Base-by-base conservation (phyloP, 2,329 filamentous ascomycete genomes). In the Aspergillus ibericus region DNA sequence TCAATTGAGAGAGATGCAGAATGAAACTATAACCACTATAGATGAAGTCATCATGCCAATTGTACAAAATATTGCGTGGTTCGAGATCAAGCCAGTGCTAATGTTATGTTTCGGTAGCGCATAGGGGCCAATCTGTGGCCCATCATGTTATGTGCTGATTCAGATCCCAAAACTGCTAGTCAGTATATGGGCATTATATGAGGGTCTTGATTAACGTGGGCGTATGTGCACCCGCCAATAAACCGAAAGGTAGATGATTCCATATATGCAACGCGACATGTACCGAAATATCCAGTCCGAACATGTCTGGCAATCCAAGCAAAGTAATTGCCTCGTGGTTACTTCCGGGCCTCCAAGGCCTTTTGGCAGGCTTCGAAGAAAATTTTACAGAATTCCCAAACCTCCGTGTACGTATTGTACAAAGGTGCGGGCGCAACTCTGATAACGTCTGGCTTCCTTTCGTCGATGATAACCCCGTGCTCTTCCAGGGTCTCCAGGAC, bases 371-470 rank as follows among this genome's bases (percentile, higher is more conserved):
- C 83, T 40, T 75, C 68, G 5, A 77, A 68, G 65, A 87, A 86
- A 13, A 85, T 75, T 32, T 75, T 73, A 53, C 78, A 81, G 69
- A 91, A 91, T 15, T 75, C 72, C 78, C 77, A 86, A 6, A 92
- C 87, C 66, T 96, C 92, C 59, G 82, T 80, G 71, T 90, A 96
- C 0, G 84, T 86, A 68, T 93, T 93, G 76, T 96, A 96, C 64
- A 96, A 73, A 8, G 92, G 92, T 42, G 90, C 88, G 1, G 93
- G 92, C 1, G 92, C 91, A 1, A 96, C 86, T 1, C 92, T 81
- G 52, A 96, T 88, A 15, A 96, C 92, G 70, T 93, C 88, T 1
- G 93, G 92, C 73, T 90, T 91, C 59, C 92, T 81, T 81, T 95
- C 90, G 71, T 96, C 92, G 36, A 90, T 86, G 1, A 96, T 83